phyloP scores from a whole-genome alignment of 495 filamentous ascomycete species.

The Lophiotrema nucula region DNA sequence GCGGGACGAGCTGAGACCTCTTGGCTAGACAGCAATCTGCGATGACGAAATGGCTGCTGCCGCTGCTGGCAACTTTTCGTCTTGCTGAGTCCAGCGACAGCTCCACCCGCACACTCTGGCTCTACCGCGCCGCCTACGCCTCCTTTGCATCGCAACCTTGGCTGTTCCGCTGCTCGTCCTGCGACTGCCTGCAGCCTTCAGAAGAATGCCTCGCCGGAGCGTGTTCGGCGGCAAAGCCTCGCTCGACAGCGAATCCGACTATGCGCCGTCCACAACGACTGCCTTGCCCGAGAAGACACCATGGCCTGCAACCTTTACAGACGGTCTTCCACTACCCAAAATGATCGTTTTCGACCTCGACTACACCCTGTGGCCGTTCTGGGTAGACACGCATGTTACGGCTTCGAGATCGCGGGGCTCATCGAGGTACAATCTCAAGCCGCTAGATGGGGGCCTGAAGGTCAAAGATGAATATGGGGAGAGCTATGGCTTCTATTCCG shows the following conservation, averaged over 20 bases:
- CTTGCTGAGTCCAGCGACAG: too few relatives aligned
- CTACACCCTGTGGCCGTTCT: slow-evolving; percentile 97
- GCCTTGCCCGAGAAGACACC: slow-evolving; percentile 5
- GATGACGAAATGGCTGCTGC: too few relatives aligned
- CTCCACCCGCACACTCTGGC: too few relatives aligned
- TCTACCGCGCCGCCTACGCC: too few relatives aligned
- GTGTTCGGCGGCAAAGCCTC: neutral
- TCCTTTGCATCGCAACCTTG: too few relatives aligned
- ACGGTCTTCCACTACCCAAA: slow-evolving; percentile 78
- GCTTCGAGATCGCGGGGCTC: slow-evolving; percentile 49
- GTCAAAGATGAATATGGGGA: slow-evolving; percentile 63
- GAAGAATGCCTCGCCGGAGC: slow-evolving; percentile 7
- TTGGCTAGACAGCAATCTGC: too few relatives aligned
- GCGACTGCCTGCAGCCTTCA: too few relatives aligned
- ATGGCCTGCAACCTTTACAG: slow-evolving; percentile 59
- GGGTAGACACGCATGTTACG: slow-evolving; percentile 89
- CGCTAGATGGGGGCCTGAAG: slow-evolving; percentile 36
- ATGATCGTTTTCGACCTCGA: slow-evolving; percentile 91
- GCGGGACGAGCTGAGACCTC: too few relatives aligned
- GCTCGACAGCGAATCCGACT: neutral
- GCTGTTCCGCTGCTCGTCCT: too few relatives aligned
- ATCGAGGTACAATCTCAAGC: slow-evolving; percentile 50
- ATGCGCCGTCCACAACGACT: slow-evolving; percentile 18
- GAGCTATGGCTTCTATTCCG: slow-evolving; percentile 75
- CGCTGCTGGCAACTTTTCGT: too few relatives aligned